Conservation (phyloP, 129 eudicot species). For the Flaveria robusta region DNA sequence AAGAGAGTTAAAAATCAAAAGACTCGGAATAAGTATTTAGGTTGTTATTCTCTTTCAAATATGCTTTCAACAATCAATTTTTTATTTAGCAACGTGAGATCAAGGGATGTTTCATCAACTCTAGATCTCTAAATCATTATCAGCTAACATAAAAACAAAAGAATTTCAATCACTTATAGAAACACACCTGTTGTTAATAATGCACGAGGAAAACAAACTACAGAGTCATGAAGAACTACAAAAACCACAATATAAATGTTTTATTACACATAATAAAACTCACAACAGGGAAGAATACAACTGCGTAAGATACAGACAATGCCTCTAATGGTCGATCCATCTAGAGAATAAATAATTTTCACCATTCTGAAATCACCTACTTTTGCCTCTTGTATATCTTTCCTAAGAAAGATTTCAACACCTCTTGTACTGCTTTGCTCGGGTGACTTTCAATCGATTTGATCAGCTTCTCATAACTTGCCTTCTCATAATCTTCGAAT, state of each 20-base stretch:
- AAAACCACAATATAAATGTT: neutral
- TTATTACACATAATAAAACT: conserved; percentile 30
- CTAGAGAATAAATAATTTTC: neutral
- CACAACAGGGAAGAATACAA: conserved; percentile 25
- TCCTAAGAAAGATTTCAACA: conserved; percentile 75
- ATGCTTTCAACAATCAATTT: too few species aligned
- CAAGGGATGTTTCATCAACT: too few species aligned
- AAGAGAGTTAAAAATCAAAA: too few species aligned
- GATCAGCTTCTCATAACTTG: conserved; percentile 61
- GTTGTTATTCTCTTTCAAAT: too few species aligned
- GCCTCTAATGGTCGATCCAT: conserved; percentile 6
- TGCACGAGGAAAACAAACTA: neutral
- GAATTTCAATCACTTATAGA: neutral
- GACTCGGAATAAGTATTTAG: too few species aligned
- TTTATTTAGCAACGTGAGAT: too few species aligned
- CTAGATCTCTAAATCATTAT: neutral
- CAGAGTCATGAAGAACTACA: neutral
- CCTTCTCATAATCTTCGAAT: conserved; percentile 65
- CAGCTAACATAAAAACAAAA: neutral
- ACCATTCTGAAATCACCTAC: conserved; percentile 23
- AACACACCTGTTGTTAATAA: neutral
- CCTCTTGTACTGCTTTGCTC: conserved; percentile 72
- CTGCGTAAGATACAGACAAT: conserved; percentile 31
- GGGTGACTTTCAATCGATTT: conserved; percentile 77
- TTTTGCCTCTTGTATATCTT: conserved; percentile 91